phyloP scores from a whole-genome alignment of 257 asterid species.

The Lycium barbarum region DNA sequence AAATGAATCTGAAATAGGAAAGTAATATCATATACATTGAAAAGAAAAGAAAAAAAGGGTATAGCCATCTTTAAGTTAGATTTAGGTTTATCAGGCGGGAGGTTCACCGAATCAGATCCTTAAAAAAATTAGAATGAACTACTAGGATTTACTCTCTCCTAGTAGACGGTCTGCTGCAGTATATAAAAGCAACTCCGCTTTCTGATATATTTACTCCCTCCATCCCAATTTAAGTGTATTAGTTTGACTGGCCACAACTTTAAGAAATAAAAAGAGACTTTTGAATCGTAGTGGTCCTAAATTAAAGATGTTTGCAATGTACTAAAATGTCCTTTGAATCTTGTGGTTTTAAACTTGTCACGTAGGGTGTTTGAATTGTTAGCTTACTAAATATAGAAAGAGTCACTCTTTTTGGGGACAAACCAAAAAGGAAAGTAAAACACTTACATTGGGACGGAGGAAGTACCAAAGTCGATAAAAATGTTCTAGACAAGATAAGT shows the following conservation, averaged over 20 bases:
- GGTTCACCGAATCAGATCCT: not conserved
- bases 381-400: too few species aligned
- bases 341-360: too few species aligned
- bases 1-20: not conserved
- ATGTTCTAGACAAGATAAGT: not conserved
- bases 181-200: not conserved
- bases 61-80: not conserved
- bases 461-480: not conserved
- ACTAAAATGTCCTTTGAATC: too few species aligned
- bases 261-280: too few species aligned
- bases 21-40: not conserved
- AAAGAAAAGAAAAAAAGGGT: not conserved
- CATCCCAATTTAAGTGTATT: too few species aligned
- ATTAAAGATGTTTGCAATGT: too few species aligned
- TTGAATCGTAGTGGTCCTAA: too few species aligned
- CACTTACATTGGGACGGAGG: too few species aligned
- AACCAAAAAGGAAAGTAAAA: too few species aligned
- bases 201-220: conserved; percentile 3
- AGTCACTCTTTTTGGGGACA: too few species aligned
- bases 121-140: not conserved
- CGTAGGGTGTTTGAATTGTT: too few species aligned
- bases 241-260: too few species aligned
- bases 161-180: not conserved
- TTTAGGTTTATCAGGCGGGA: not conserved
- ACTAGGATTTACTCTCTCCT: not conserved